phyloP scores from a whole-genome alignment of 306 rosid genomes.

The Prunus kanzakura region DNA sequence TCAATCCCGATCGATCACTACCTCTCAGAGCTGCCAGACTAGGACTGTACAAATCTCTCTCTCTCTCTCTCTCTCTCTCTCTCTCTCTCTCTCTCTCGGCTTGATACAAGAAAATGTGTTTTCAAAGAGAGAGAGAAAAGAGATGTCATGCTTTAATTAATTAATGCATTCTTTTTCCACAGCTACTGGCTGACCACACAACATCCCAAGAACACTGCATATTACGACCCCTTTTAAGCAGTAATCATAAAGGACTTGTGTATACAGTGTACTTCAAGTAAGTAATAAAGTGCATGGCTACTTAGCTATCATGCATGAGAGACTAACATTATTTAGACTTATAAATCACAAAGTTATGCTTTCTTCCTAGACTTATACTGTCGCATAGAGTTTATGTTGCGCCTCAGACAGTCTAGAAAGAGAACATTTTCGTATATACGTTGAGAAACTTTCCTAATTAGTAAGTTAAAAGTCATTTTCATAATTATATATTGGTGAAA shows the following conservation, averaged over 20 bases:
- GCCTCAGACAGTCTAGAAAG: not conserved
- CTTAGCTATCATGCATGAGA: not conserved
- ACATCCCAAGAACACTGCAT: constrained; percentile 40
- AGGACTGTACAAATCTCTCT: not conserved
- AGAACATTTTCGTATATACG: not conserved
- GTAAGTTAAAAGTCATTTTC: not conserved
- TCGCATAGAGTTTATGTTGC: no score
- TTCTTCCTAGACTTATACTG: not conserved
- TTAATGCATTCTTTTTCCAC: constrained; percentile 24
- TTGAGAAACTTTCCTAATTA: not conserved
- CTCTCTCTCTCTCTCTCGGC: not conserved
- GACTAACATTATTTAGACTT: not conserved
- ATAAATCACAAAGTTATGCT: not conserved
- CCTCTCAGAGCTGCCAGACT: constrained; percentile 17
- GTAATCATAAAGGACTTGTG: constrained; percentile 2
- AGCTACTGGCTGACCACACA: constrained; percentile 39
- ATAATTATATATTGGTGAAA: not conserved
- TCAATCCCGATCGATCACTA: constrained; percentile 9
- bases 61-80: not conserved
- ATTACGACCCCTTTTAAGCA: constrained; percentile 35
- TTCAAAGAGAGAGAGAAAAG: not conserved
- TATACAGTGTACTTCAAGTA: not conserved
- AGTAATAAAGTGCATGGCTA: not conserved
- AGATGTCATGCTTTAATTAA: constrained; percentile 12
- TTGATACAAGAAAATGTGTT: constrained; percentile 14